phyloP scores from a whole-genome alignment of 2,329 filamentous ascomycete species.

The Elsinoe fawcettii region DNA sequence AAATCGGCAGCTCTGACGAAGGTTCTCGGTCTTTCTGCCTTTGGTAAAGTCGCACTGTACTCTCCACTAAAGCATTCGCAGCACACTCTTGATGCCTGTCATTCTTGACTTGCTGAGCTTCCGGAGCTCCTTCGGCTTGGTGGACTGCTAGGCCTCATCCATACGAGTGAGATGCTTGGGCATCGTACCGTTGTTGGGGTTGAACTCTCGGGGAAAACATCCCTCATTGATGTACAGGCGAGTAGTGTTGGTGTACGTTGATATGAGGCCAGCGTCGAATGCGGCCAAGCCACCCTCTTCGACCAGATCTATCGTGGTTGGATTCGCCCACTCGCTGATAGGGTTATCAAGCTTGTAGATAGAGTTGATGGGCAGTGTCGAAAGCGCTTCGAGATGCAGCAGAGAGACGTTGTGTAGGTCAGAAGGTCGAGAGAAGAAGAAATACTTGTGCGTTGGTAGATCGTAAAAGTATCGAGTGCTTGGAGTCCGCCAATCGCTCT shows the following conservation, averaged over 20 bases:
- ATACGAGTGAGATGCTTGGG: not conserved
- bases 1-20: not conserved
- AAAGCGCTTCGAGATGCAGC: constrained; percentile 14
- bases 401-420: constrained; percentile 17
- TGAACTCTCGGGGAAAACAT: constrained; percentile 10
- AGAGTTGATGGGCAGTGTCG: not conserved
- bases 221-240: not conserved
- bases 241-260: not conserved
- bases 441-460: constrained; percentile 16
- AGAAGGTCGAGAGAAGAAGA: constrained; percentile 19
- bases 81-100: constrained; percentile 1
- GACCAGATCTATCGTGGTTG: not conserved
- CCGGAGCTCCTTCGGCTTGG: constrained; percentile 7
- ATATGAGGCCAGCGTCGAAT: too few relatives aligned
- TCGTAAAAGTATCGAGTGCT: constrained; percentile 11
- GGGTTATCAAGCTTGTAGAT: not conserved
- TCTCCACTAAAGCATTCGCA: constrained; percentile 12
- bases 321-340: not conserved
- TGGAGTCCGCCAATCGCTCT: constrained; percentile 20
- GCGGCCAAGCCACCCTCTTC: too few relatives aligned
- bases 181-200: not conserved
- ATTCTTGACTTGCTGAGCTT: not conserved
- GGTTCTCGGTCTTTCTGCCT: not conserved
- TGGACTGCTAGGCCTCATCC: not conserved
- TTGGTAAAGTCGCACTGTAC: constrained; percentile 15